Percentiles rank a stretch among this genome's conserved stretches.
Evolutionary conservation across 352 stramenopile genomes (phyloP).

Genomic region (Phytophthora vignae): DNA sequence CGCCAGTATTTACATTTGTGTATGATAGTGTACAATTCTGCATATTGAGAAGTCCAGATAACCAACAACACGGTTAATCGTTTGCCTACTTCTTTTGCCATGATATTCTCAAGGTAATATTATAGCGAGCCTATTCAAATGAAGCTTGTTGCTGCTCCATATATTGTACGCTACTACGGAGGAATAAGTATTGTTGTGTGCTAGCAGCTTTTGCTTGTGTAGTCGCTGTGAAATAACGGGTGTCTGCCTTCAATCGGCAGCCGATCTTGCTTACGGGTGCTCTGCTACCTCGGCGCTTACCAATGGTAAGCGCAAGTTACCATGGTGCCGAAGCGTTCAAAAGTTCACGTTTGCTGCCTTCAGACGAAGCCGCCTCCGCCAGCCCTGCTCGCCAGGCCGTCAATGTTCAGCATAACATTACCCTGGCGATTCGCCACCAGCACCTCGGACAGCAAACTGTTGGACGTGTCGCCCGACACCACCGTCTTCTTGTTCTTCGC

Average conservation of each 20-base stretch:
- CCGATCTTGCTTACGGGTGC: background rate
- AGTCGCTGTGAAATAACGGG: background rate
- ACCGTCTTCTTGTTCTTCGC: constrained; percentile 51
- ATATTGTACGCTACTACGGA: background rate
- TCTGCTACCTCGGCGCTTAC: constrained; percentile 2
- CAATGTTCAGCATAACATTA: constrained; percentile 55
- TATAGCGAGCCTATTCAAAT: no score
- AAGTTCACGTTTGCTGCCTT: constrained; percentile 7
- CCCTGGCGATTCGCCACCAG: constrained; percentile 54
- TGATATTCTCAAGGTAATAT: no score
- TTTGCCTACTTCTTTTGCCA: no score
- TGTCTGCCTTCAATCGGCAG: constrained; percentile 30
- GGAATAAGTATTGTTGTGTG: background rate
- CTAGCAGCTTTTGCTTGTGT: background rate
- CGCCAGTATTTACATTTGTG: no score
- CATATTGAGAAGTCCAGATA: no score
- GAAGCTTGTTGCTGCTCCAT: background rate
- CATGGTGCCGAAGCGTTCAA: constrained; percentile 1
- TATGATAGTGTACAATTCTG: no score
- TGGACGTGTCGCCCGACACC: constrained; percentile 53
- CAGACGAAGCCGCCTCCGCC: constrained; percentile 22
- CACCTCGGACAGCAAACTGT: constrained; percentile 58
- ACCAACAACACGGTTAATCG: no score
- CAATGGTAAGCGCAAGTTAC: no score
- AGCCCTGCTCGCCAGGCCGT: constrained; percentile 30